Base-by-base conservation (phyloP, 75 land plant species). In the Pseudotsuga menziesii region DNA sequence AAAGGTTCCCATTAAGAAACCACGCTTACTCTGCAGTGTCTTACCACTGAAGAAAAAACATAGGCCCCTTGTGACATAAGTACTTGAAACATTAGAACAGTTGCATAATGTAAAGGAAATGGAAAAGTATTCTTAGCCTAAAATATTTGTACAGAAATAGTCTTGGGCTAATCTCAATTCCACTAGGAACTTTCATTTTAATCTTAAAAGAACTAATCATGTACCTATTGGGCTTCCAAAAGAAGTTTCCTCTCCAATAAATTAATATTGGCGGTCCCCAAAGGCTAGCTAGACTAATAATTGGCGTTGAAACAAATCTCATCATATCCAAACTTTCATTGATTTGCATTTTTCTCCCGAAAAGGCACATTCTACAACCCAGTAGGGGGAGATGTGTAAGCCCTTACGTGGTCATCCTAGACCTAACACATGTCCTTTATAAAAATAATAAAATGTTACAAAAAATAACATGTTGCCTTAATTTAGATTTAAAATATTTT, bases 11-110 rank as follows among this genome's bases (percentile, higher is more conserved):
- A 72, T 44, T 79, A 67, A 26, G 71, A 76, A 20, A 80, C 88
- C 12, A 39, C 22, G 4, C 78, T 88, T 52, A 83, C 90, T 0
- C 19, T 74, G n/a, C 74, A 58, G 3, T 88, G 90, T 71, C 58
- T 88, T 27, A 57, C 41, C 72, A 8, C 22, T 17, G 85, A 88
- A 26, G 75, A 83, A 11, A 88, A 83, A 83, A 77, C 20, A 44
- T 11, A 74, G 88, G 72, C 88, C 88, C 25, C 39, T 58, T 14
- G 85, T 88, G 88, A 70, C 76, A 39, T 77, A 85, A 41, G 80
- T 85, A 26, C 58, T 88, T 67, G 78, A 78, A 17, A 29, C 64
- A 4, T 83, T 88, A 12, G 82, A 84, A 44, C 70, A 78, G 19
- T 27, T 83, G 56, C 76, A 76, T 73, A 81, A 29, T 29, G 32